Evolutionary conservation across 2,329 filamentous ascomycete species (phyloP).

Genomic region (Ophiosphaerella narmari): DNA sequence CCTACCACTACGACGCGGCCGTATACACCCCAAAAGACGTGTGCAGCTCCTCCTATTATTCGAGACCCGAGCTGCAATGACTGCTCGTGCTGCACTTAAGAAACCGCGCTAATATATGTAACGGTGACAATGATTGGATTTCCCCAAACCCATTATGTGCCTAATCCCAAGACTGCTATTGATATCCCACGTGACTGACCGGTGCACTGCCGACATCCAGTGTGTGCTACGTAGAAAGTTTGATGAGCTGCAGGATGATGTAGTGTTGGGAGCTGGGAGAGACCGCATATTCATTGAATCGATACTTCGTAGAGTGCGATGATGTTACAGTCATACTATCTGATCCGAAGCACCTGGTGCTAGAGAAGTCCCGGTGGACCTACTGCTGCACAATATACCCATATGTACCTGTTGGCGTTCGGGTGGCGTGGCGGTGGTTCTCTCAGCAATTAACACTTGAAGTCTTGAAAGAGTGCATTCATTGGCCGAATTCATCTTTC

Average conservation of each 20-base stretch:
- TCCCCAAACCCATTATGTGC: too few relatives aligned
- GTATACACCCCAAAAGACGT: slow-evolving; percentile 32
- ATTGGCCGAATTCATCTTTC: neutral
- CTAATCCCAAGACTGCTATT: too few relatives aligned
- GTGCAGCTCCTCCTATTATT: slow-evolving; percentile 34
- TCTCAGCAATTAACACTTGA: neutral
- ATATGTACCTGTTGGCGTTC: too few relatives aligned
- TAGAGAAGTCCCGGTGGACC: too few relatives aligned
- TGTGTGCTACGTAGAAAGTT: neutral
- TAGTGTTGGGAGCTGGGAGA: neutral
- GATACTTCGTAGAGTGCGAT: neutral
- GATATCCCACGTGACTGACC: too few relatives aligned
- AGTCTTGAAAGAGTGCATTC: neutral
- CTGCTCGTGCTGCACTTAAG: slow-evolving; percentile 39
- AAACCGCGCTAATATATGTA: too few relatives aligned
- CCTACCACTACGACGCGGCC: slow-evolving; percentile 38
- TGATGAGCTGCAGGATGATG: neutral
- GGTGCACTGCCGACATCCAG: too few relatives aligned
- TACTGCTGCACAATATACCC: too few relatives aligned
- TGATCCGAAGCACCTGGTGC: too few relatives aligned
- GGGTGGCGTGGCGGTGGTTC: neutral
- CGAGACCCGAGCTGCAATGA: slow-evolving; percentile 41
- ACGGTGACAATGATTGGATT: too few relatives aligned
- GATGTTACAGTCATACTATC: too few relatives aligned
- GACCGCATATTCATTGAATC: neutral